Percentiles rank a stretch among this genome's conserved stretches.
Conservation (phyloP, 139 green algal species). For the Yamagishiella unicocca region DNA sequence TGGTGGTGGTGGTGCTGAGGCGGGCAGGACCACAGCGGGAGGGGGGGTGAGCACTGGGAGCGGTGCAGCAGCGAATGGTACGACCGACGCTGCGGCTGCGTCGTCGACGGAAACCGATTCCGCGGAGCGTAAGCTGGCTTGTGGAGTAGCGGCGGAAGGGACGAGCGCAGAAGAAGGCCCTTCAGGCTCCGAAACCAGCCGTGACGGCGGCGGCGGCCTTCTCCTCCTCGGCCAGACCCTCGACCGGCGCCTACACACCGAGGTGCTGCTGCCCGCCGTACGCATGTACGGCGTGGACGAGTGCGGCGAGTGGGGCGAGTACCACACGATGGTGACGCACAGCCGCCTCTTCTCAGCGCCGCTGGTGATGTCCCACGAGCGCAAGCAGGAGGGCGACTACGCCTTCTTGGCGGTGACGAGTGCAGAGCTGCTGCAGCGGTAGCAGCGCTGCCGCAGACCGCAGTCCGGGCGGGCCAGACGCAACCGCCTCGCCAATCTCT, state of each 20-base stretch:
- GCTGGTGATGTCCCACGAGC: neutral
- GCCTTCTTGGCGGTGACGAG: neutral
- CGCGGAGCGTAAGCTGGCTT: too few relatives aligned
- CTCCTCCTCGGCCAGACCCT: constrained; percentile 1
- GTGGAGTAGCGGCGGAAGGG: neutral
- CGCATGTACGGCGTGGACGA: constrained; percentile 28
- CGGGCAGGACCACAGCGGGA: neutral
- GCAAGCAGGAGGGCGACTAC: constrained; percentile 12
- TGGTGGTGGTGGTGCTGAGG: neutral
- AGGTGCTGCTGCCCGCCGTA: constrained; percentile 10
- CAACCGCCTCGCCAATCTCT: too few relatives aligned
- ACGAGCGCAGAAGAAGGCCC: too few relatives aligned
- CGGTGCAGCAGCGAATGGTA: neutral
- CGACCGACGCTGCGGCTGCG: too few relatives aligned
- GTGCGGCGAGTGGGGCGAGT: constrained; percentile 46
- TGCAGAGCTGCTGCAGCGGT: neutral
- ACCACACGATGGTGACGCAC: constrained; percentile 37
- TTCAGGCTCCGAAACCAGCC: too few relatives aligned
- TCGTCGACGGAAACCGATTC: too few relatives aligned
- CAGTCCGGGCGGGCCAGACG: too few relatives aligned
- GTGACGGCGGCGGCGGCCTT: neutral
- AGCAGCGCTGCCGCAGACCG: too few relatives aligned
- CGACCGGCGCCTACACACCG: neutral
- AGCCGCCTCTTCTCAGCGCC: neutral
- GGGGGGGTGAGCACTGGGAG: neutral